Percentiles rank a stretch among this genome's conserved stretches.
Conservation (phyloP, 164 flowering plant species). For the grape (Vitis vinifera) region ASM3070453v1 NC_081809.1:21021001-21021500, state of each 20-base stretch:
- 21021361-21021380: no score
- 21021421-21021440: no score
- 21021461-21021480: no score
- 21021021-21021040: conserved; percentile 22
- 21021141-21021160: conserved; percentile 29
- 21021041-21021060: conserved; percentile 20
- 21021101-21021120: conserved; percentile 34
- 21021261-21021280: conserved; percentile 15
- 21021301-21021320: conserved; percentile 26
- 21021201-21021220: conserved; percentile 33
- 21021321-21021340: conserved; percentile 2
- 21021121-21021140: conserved; percentile 42
- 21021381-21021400: no score
- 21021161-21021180: conserved; percentile 32
- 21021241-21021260: conserved; percentile 29
- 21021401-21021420: no score
- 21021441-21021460: no score
- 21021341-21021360: no score
- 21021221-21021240: conserved; percentile 32
- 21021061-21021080: conserved; percentile 16
- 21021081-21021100: conserved; percentile 31
- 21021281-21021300: conserved; percentile 16
- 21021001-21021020: conserved; percentile 23
- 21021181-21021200: conserved; percentile 33
- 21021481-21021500: no score